Evolutionary conservation across 805 yeast genomes (phyloP), one percentile per base, ranked within the genome.

Genomic region (Saturnispora serradocipensis): DNA sequence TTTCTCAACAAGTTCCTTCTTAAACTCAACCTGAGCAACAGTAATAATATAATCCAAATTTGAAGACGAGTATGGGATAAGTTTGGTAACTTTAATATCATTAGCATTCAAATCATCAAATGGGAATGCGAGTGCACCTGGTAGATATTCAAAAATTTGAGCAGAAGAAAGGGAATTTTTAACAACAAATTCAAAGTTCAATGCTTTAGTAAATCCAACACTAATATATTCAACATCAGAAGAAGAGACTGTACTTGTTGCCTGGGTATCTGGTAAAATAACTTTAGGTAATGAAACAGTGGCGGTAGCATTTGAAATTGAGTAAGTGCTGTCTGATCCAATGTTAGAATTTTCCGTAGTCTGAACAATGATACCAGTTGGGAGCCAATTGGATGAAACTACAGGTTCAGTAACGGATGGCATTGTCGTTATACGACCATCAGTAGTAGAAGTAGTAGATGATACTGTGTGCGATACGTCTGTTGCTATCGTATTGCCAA

Each of bases 1-100:
- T 0, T 70, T 63, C 1, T 65, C 59, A 16, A 86, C 75, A 30
- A 75, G 67, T 11, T 67, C 64, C 10, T 69, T 64, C 22, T 96
- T 96, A 70, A 88, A 84, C 64, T 86, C 88, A 51, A 88, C 84
- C 64, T 85, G 85, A 6, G 97, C 98, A 54, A 90, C 86, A 0
- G 97, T 86, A 51, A 87, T 87, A 54, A 88, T 77, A 66, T 88
- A 91, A 46, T 72, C 72, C 47, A 72, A 73, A 13, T 67, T 68
- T 1, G 71, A 51, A 2, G 87, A 76, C 16, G 82, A 74, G 63
- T 81, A 86, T 38, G 98, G 98, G 54, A 84, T 81, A 59, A 91
- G 74, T 64, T 83, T 79, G 53, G 72, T 70, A 57, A 90, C 88
- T 8, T 80, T 65, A 22, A 87, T 77, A 5, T 76, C 62, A 18